phyloP scores from a whole-genome alignment of 2,329 filamentous ascomycete species.

The Phaeosphaeriaceae sp. region DNA sequence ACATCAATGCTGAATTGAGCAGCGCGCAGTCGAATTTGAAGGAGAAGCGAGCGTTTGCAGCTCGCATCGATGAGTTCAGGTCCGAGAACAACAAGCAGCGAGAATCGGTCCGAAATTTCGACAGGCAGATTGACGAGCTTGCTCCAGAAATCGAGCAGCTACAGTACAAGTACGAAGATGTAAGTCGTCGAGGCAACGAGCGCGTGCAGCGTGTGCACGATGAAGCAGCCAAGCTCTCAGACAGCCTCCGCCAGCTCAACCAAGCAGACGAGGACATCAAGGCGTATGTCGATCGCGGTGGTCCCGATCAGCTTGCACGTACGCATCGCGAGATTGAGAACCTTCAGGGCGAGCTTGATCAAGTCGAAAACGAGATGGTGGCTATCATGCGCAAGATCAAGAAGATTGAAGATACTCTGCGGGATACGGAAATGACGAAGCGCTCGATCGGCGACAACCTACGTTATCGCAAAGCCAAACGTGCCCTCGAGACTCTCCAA shows the following conservation, averaged over 20 bases:
- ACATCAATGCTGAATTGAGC: slow-evolving; percentile 76
- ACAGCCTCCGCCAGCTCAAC: slow-evolving; percentile 79
- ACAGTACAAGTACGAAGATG: slow-evolving; percentile 78
- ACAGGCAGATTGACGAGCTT: slow-evolving; percentile 76
- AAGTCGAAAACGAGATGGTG: slow-evolving; percentile 72
- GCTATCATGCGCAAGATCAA: slow-evolving; percentile 76
- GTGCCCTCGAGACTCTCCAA: slow-evolving; percentile 71
- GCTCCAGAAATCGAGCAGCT: slow-evolving; percentile 79
- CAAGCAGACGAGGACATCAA: slow-evolving; percentile 79
- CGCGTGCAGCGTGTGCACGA: slow-evolving; percentile 77
- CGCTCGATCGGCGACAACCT: slow-evolving; percentile 90
- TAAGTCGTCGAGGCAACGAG: slow-evolving; percentile 72
- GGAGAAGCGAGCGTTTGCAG: slow-evolving; percentile 75
- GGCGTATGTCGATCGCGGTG: slow-evolving; percentile 78
- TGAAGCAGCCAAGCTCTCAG: slow-evolving; percentile 74
- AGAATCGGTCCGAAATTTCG: slow-evolving; percentile 72
- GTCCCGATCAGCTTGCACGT: slow-evolving; percentile 72
- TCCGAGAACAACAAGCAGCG: slow-evolving; percentile 73
- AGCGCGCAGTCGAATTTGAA: slow-evolving; percentile 78
- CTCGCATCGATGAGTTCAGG: slow-evolving; percentile 77
- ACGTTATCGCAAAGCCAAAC: slow-evolving; percentile 78
- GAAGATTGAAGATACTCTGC: slow-evolving; percentile 77
- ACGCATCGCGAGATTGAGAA: slow-evolving; percentile 74
- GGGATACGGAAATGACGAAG: slow-evolving; percentile 82
- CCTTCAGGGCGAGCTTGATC: slow-evolving; percentile 71